These are phyloP conservation scores for Iris pallida DNA, from an alignment of 116 monocot species.

Conservation along the genomic window DNA sequence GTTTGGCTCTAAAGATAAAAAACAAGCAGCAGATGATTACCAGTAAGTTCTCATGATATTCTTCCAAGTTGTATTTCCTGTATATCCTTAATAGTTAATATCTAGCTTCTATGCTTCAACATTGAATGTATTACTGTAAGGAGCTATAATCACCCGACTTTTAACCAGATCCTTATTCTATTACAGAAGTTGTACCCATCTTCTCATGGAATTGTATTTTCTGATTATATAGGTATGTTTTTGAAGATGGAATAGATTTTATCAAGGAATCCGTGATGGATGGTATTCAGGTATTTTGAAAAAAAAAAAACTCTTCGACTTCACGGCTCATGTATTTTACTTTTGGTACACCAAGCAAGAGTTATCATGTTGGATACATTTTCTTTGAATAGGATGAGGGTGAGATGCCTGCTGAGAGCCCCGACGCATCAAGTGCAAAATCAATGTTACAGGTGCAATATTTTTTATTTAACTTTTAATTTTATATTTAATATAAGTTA, in stretches of 20 bases:
- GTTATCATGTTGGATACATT: slow-evolving; percentile 12
- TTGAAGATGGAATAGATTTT: slow-evolving; percentile 92
- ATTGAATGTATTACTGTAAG: too few relatives aligned
- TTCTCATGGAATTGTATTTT: too few relatives aligned
- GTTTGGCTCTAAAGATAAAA: slow-evolving; percentile 83
- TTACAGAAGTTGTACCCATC: too few relatives aligned
- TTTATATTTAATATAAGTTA: too few relatives aligned
- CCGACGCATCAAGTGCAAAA: slow-evolving; percentile 41
- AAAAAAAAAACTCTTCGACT: slow-evolving; percentile 1
- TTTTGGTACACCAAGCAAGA: background rate
- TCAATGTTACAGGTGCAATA: slow-evolving; percentile 8
- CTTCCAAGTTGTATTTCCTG: too few relatives aligned
- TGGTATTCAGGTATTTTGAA: slow-evolving; percentile 47
- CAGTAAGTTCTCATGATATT: slow-evolving; percentile 49
- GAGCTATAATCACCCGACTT: too few relatives aligned
- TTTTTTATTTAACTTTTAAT: too few relatives aligned
- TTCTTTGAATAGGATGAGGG: slow-evolving; percentile 48
- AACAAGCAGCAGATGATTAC: slow-evolving; percentile 62
- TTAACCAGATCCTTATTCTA: too few relatives aligned
- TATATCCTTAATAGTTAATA: too few relatives aligned
- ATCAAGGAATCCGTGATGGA: slow-evolving; percentile 85
- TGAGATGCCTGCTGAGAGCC: slow-evolving; percentile 29
- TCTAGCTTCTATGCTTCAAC: too few relatives aligned
- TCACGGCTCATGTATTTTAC: background rate
- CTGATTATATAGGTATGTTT: slow-evolving; percentile 60